Percentiles rank a stretch among this genome's conserved stretches.
phyloP scores from a whole-genome alignment of 352 stramenopile genomes.

The Phytophthora ramorum region DNA sequence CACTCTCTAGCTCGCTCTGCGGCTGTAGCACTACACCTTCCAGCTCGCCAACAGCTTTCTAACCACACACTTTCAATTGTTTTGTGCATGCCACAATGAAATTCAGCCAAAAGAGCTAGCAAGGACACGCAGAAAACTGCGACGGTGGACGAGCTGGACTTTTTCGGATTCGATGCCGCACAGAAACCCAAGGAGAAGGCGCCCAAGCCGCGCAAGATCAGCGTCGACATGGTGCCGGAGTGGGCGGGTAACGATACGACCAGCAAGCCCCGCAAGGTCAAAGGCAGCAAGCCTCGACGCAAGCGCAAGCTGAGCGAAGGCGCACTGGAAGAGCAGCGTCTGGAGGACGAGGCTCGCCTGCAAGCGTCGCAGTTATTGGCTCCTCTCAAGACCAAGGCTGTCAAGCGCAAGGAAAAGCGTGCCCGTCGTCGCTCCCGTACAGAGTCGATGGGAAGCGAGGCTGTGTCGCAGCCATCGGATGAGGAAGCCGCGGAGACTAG shows the following conservation, averaged over 20 bases:
- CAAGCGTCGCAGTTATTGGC: constrained; percentile 74
- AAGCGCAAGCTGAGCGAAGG: constrained; percentile 89
- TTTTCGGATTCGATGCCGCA: constrained; percentile 76
- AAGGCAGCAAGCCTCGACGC: constrained; percentile 75
- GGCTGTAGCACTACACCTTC: not conserved
- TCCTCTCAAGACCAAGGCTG: constrained; percentile 51
- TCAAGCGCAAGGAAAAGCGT: constrained; percentile 55
- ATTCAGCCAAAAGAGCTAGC: constrained; percentile 15
- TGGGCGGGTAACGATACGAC: constrained; percentile 63
- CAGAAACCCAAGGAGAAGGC: constrained; percentile 42
- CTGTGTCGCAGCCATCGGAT: constrained; percentile 9
- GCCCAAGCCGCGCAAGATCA: constrained; percentile 63
- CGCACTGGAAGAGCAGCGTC: constrained; percentile 70
- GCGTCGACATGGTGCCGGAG: constrained; percentile 69
- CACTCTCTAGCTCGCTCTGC: constrained; percentile 6
- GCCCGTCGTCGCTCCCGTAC: constrained; percentile 47
- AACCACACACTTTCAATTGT: constrained; percentile 6
- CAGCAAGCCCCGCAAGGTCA: constrained; percentile 47
- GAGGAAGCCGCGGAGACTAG: constrained; percentile 24
- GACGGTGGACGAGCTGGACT: constrained; percentile 68
- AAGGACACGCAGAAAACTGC: constrained; percentile 29
- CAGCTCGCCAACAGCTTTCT: not conserved
- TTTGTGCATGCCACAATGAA: constrained; percentile 13
- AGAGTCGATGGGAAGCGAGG: constrained; percentile 47
- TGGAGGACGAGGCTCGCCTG: constrained; percentile 72